phyloP scores from a whole-genome alignment of 257 asterid genomes.

The Capsicum rhomboideum region DNA sequence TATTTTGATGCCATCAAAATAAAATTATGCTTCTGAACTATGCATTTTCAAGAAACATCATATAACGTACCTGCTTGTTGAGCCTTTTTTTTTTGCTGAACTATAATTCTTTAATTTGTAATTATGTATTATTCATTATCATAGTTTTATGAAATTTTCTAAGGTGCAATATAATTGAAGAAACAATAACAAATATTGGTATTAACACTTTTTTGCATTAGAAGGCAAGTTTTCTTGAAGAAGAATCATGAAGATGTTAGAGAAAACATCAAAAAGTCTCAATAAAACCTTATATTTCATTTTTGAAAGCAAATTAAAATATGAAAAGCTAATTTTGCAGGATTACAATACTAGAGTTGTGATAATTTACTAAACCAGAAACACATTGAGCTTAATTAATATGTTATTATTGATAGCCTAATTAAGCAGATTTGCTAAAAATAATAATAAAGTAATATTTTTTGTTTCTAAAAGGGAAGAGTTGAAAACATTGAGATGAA shows the following conservation, averaged over 20 bases:
- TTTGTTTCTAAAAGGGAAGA: not conserved
- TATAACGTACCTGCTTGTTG: not conserved
- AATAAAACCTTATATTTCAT: not conserved
- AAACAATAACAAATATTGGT: not conserved
- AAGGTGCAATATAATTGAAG: not conserved
- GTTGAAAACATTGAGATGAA: not conserved
- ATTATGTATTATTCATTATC: not conserved
- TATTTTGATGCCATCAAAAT: not conserved
- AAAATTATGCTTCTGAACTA: not conserved
- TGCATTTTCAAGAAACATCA: not conserved
- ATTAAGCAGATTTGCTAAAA: not conserved
- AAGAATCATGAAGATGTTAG: not conserved
- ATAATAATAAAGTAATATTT: no score
- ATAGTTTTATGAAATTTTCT: not conserved
- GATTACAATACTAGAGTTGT: not conserved
- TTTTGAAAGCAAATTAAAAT: not conserved
- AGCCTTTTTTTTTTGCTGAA: not conserved
- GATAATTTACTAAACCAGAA: not conserved
- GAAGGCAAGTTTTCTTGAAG: not conserved
- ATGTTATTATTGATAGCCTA: not conserved
- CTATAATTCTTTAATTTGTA: not conserved
- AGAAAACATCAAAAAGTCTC: not conserved
- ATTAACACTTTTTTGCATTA: not conserved
- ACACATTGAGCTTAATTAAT: not conserved
- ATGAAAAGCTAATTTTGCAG: not conserved